Base-by-base conservation (phyloP, 164 flowering plant genomes). In the Vitis rotundifolia region DNA sequence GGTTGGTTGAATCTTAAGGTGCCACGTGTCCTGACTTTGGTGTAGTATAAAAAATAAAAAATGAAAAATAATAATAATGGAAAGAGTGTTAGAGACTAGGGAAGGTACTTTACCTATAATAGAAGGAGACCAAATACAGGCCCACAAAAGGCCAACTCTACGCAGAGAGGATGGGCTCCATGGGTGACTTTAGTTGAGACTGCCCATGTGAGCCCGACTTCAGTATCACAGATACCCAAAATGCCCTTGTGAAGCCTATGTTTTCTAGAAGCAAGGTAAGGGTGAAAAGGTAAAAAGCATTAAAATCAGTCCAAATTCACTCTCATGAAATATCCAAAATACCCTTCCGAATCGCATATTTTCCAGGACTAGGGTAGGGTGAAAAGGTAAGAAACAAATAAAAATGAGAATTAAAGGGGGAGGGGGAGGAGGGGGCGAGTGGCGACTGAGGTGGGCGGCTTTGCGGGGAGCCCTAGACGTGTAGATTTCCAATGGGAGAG, bases 401-500 rank as follows among this genome's bases (percentile, higher is more conserved):
- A 22, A 22, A 22, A 37, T 37, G 44, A 37, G 44, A 37, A 37
- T 37, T 3, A 6, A 37, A 6, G 44, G 44, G 44, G 59, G 59
- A 31, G 72, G 14, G 28, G 66, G 26, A 49, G 54, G 56, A n/a
- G 51, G 22, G 28, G 14, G 7, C n/a, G 14, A 14, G n/a, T 53
- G n/a, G 16, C n/a, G 56, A 53, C 16, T 53, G 56, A 53, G 66
- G 8, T 51, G 2, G 37, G 37, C 14, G 29, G 29, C n/a, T n/a
- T 18, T 63, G 54, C 18, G 66, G 66, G 57, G 57, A 50, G 57
- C 54, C 57, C 68, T 28, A 22, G 37, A 11, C 56, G 57, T 26
- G 28, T 64, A 47, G 52, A 37, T 51, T 69, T 55, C 73, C 55
- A 52, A 65, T 51, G 59, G 66, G 56, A 28, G 16, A 14, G 65